Evolutionary conservation across 495 filamentous ascomycete genomes (phyloP), one percentile per base, ranked within the genome.

Genomic region (Bacidia gigantensis): DNA sequence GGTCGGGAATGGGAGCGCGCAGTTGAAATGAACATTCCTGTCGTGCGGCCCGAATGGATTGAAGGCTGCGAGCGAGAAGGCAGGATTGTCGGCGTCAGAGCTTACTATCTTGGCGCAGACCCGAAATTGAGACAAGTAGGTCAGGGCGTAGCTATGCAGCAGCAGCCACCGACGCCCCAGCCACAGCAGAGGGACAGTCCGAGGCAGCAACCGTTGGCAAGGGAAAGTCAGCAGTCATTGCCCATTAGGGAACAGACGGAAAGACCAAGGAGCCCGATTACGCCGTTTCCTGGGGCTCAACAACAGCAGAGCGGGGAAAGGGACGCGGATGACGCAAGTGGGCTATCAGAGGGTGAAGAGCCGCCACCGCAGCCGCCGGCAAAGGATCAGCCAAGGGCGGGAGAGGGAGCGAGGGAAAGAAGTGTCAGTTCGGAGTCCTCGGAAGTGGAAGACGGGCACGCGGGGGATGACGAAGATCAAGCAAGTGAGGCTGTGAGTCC

Each of bases 31-130:
- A 99, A 97, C 68, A 93, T 99, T 44, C 92, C 92, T 5, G 87
- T 97, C 11, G 93, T 99, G n/a, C 75, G 89, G 54, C 93, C 93
- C 18, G 93, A 97, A 65, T 99, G 92, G 92, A 77, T 99, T 20
- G 82, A 90, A 53, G 89, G 86, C 11, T 99, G 92, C 64, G 92
- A 99, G 70, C 71, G 83, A 22, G 89, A 89, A 65, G 93, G 93
- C 10, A 81, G 87, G 43, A 93, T 99, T 58, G 83, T 95, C 17
- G 88, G 90, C 39, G 93, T 97, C 26, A 80, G 93, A 50, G 87
- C 86, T 52, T 99, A 95, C 64, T 99, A 99, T 65, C 72, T 99
- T 3, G 87, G 92, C 65, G 92, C 88, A 5, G 86, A 89, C 62
- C 83, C 83, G 14, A 75, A 78, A 60, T 62, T 78, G 38, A 65